phyloP scores from a whole-genome alignment of 257 asterid genomes.

The Solanum pinnatisectum region DNA sequence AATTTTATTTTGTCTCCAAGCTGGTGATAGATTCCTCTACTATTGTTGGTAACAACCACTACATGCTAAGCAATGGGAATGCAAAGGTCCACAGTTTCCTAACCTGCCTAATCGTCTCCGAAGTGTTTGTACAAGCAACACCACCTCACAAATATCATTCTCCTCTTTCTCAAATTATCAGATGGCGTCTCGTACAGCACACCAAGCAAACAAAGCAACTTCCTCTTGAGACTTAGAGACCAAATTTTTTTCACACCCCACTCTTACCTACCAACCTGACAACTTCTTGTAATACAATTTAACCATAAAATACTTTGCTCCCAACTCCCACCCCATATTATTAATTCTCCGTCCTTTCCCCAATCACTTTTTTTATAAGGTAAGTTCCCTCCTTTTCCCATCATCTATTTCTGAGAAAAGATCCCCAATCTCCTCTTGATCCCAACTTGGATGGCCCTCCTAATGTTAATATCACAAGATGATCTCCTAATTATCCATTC shows the following conservation, averaged over 20 bases:
- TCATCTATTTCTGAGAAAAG: not conserved
- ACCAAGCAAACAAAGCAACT: not conserved
- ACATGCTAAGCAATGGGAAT: not conserved
- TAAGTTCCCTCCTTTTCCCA: not conserved
- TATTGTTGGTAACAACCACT: not conserved
- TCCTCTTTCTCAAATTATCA: not conserved
- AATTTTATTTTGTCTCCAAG: not conserved
- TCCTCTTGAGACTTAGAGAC: not conserved
- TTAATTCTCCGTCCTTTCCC: not conserved
- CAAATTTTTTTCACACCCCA: not conserved
- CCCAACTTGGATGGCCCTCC: not conserved
- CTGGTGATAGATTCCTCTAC: not conserved
- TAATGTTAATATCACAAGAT: not conserved
- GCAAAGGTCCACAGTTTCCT: not conserved
- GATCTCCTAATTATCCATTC: not conserved
- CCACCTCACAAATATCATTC: not conserved
- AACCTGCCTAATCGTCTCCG: not conserved
- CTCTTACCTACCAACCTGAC: not conserved
- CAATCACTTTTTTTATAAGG: not conserved
- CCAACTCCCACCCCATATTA: not conserved
- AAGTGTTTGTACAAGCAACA: not conserved
- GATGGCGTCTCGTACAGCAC: not conserved
- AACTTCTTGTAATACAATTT: not conserved
- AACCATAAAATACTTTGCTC: not conserved
- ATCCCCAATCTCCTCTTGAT: not conserved